Conservation (phyloP, 371 early-diverging fungal species). For the Mucor irregularis region DNA sequence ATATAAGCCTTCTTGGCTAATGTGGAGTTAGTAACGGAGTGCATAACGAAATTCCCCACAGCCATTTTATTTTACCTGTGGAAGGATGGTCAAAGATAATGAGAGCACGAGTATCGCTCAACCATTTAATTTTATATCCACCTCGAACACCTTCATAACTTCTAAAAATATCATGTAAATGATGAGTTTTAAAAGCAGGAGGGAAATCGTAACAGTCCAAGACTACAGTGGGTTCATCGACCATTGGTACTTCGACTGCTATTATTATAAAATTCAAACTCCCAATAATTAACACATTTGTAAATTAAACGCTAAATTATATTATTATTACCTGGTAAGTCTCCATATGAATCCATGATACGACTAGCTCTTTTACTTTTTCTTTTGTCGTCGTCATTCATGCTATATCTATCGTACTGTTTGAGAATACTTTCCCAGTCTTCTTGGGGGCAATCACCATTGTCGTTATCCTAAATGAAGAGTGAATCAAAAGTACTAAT, state of each 20-base stretch:
- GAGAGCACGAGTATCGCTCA: slow-evolving; percentile 72
- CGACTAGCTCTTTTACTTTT: slow-evolving; percentile 41
- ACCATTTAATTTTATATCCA: slow-evolving; percentile 77
- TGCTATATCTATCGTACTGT: slow-evolving; percentile 47
- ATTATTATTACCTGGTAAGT: slow-evolving; percentile 33
- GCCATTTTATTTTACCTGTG: no score
- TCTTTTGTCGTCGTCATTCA: slow-evolving; percentile 26
- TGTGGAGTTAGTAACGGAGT: neutral
- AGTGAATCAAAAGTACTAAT: neutral
- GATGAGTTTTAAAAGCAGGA: slow-evolving; percentile 54
- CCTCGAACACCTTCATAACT: slow-evolving; percentile 59
- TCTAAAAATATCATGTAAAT: slow-evolving; percentile 59
- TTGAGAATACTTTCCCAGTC: slow-evolving; percentile 49
- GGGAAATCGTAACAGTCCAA: slow-evolving; percentile 58
- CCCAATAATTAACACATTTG: neutral
- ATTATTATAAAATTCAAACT: neutral
- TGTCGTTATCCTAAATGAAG: slow-evolving; percentile 4
- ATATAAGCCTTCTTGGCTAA: slow-evolving; percentile 51
- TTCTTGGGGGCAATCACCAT: slow-evolving; percentile 26
- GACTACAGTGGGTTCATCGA: slow-evolving; percentile 48
- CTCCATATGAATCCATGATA: slow-evolving; percentile 41
- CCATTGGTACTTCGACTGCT: slow-evolving; percentile 38
- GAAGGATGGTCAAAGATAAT: slow-evolving; percentile 71
- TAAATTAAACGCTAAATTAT: no score
- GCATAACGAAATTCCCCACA: no score